Conservation (phyloP, 108 stramenopile species). For the Aureococcus anophagefferens region DNA sequence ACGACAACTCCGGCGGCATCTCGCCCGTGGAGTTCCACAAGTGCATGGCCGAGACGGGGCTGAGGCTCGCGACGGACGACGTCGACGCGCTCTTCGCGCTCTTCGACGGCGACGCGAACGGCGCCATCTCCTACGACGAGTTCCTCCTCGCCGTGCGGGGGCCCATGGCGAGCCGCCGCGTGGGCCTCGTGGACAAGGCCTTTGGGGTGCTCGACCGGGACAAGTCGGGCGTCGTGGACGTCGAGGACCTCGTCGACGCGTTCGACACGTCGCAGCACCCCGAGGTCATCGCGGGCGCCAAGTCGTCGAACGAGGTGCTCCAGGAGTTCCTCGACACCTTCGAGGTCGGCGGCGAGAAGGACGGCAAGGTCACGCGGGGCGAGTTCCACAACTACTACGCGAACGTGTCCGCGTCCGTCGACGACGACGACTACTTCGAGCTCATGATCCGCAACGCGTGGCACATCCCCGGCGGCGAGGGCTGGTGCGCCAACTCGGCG, state of each 20-base stretch:
- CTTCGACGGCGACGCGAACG: conserved; percentile 34
- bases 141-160: conserved; percentile 32
- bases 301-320: conserved; percentile 18
- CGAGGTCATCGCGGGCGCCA: conserved; percentile 29
- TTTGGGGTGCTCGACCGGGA: conserved; percentile 39
- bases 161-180: conserved; percentile 20
- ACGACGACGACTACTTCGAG: conserved; percentile 40
- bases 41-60: background rate
- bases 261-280: conserved; percentile 45
- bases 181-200: conserved; percentile 27
- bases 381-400: conserved; percentile 39
- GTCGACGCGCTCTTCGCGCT: conserved; percentile 19
- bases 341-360: conserved; percentile 30
- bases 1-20: conserved; percentile 4
- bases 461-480: conserved; percentile 41
- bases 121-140: conserved; percentile 25
- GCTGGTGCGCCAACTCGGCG: conserved; percentile 27
- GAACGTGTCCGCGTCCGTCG: conserved; percentile 27
- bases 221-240: conserved; percentile 16
- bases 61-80: conserved; percentile 16
- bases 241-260: conserved; percentile 20
- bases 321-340: conserved; percentile 33
- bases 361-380: conserved; percentile 29
- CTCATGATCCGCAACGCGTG: conserved; percentile 45
- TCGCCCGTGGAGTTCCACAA: conserved; percentile 16